Conservation (phyloP, 2,329 filamentous ascomycete genomes). For the Fusarium mangiferae region DNA sequence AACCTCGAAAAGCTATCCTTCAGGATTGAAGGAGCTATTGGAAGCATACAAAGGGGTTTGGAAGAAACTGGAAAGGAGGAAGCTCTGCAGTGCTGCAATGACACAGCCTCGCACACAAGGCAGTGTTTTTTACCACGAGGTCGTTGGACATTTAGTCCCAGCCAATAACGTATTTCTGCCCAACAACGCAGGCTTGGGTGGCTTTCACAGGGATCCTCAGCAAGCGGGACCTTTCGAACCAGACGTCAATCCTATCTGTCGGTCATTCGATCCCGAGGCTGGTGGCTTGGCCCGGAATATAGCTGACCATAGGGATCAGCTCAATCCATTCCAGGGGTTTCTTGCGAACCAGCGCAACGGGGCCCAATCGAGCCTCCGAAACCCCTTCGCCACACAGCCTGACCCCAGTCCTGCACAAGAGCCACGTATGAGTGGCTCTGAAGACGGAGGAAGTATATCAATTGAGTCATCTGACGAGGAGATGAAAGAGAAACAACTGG, state of each 20-base stretch:
- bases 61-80: neutral
- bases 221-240: rapidly evolving
- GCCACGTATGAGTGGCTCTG: neutral
- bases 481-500: rapidly evolving
- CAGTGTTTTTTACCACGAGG: rapidly evolving
- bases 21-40: neutral
- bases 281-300: rapidly evolving
- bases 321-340: neutral
- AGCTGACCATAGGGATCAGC: neutral
- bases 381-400: too few relatives aligned
- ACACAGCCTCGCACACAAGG: rapidly evolving
- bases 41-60: neutral
- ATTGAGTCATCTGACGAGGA: neutral
- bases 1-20: rapidly evolving
- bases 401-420: neutral
- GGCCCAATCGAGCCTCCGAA: neutral
- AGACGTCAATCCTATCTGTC: neutral
- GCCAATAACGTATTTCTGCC: rapidly evolving
- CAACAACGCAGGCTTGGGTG: rapidly evolving
- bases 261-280: rapidly evolving
- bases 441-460: rapidly evolving
- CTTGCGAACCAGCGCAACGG: neutral
- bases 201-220: rapidly evolving
- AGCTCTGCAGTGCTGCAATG: rapidly evolving
- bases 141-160: rapidly evolving